Base-by-base conservation (phyloP, 2,329 filamentous ascomycete species). In the Pseudonectria foliicola region DNA sequence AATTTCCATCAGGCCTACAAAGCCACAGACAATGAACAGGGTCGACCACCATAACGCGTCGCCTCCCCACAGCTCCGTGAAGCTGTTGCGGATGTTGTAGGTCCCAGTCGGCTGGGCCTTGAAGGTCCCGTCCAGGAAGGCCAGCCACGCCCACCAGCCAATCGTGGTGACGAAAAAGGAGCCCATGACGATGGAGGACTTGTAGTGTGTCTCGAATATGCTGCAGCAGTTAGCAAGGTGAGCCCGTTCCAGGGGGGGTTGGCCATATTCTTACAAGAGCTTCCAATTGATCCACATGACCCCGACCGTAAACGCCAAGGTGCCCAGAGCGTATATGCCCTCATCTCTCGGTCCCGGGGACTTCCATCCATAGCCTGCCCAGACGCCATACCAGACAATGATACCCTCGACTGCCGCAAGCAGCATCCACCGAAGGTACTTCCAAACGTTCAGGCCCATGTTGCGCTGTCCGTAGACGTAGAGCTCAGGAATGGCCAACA, bases 401-500 rank as follows among this genome's bases (percentile, higher is more conserved):
- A 87, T 72, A 7, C 86, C 83, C 58, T 93, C 81, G 6, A 73
- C 68, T 0, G 77, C 77, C 1, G 76, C 87, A 49, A 85, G 77
- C 25, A 83, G 70, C 62, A 89, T 85, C 88, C 88, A 94, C 7
- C 73, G 72, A 0, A 82, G 51, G 51, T 88, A 94, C 39, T 85
- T 70, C 29, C 67, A 67, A 42, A 87, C 70, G 52, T 90, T 90
- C 55, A 95, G 80, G 0, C 82, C 86, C 45, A 61, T 65, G 40
- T 75, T 74, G 13, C 74, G 74, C 61, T 92, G 87, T 4, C 88
- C 87, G 44, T 82, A 85, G 10, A 79, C 77, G 59, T 96, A 96
- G 2, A 96, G 72, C 57, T 96, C 90, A 0, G 90, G 90, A 0
- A 95, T 82, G 0, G 90, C 90, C n/a, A 96, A 70, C 3, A 96